Conservation (phyloP, 1,284 basidiomycete genomes). For the Heterobasidion parviporum region DNA sequence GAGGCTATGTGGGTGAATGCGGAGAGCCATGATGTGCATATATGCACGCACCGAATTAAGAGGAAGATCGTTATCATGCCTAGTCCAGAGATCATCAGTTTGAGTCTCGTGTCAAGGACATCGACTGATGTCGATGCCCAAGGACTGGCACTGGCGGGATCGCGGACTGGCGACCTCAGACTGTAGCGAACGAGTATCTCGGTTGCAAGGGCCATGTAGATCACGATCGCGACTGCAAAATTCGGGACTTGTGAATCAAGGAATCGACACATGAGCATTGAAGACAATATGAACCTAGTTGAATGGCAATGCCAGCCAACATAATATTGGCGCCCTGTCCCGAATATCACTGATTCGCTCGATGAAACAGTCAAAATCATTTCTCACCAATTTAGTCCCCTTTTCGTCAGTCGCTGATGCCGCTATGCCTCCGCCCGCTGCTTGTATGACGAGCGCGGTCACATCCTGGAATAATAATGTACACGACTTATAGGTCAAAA, state of each 20-base stretch:
- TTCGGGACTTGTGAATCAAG: not conserved
- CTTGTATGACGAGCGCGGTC: slow-evolving; percentile 30
- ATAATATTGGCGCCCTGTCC: slow-evolving; percentile 33
- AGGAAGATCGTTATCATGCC: slow-evolving; percentile 21
- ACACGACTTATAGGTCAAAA: not conserved
- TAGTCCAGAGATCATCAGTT: slow-evolving; percentile 21
- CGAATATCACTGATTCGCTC: not conserved
- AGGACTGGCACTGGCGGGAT: not conserved
- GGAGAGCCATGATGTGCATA: not conserved
- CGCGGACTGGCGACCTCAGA: slow-evolving; percentile 23
- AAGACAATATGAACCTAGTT: slow-evolving; percentile 18
- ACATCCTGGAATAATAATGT: slow-evolving; percentile 16
- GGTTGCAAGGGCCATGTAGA: slow-evolving; percentile 23
- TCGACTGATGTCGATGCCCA: not conserved
- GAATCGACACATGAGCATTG: not conserved
- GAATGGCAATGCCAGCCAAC: slow-evolving; percentile 34
- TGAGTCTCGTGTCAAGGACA: slow-evolving; percentile 13
- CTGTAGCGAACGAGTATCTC: slow-evolving; percentile 33
- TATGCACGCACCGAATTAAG: slow-evolving; percentile 20
- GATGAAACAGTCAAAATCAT: not conserved
- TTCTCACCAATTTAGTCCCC: not conserved
- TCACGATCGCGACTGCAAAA: slow-evolving; percentile 23
- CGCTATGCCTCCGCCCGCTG: slow-evolving; percentile 27
- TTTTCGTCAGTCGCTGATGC: not conserved
- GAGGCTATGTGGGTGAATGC: not conserved